These are phyloP conservation scores for Westerdykella sp. DNA, from an alignment of 2,329 filamentous ascomycete species.

Conservation along the genomic window DNA sequence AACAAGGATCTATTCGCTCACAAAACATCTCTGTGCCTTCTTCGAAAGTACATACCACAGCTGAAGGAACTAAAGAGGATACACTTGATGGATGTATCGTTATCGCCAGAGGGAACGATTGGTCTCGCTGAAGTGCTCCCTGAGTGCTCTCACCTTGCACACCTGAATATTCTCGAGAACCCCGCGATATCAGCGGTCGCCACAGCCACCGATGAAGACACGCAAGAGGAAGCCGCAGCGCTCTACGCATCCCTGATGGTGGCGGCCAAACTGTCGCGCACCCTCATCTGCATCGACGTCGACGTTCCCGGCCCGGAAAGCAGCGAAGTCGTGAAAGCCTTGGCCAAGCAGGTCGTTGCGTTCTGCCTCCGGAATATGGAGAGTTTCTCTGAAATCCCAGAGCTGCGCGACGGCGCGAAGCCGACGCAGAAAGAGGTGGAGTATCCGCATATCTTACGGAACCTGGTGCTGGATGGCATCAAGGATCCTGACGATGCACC, in stretches of 20 bases:
- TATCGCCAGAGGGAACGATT: constrained; percentile 84
- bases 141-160: constrained; percentile 72
- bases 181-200: constrained; percentile 63
- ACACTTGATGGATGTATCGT: constrained; percentile 75
- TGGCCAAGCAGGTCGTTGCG: constrained; percentile 90
- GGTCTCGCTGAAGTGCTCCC: constrained; percentile 84
- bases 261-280: constrained; percentile 74
- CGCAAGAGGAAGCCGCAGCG: constrained; percentile 88
- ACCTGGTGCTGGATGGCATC: constrained; percentile 60
- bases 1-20: constrained; percentile 75
- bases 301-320: constrained; percentile 75
- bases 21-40: constrained; percentile 65
- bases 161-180: constrained; percentile 84
- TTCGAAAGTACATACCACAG: constrained; percentile 80
- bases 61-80: constrained; percentile 73
- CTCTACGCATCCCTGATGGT: constrained; percentile 88
- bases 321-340: constrained; percentile 84
- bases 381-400: constrained; percentile 61
- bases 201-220: constrained; percentile 67
- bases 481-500: constrained; percentile 50
- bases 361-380: constrained; percentile 93
- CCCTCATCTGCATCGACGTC: constrained; percentile 83
- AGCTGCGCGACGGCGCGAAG: constrained; percentile 31
- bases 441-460: constrained; percentile 78
- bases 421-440: constrained; percentile 47